Conservation (phyloP, 306 rosid species). For the Clitoria ternatea region DNA sequence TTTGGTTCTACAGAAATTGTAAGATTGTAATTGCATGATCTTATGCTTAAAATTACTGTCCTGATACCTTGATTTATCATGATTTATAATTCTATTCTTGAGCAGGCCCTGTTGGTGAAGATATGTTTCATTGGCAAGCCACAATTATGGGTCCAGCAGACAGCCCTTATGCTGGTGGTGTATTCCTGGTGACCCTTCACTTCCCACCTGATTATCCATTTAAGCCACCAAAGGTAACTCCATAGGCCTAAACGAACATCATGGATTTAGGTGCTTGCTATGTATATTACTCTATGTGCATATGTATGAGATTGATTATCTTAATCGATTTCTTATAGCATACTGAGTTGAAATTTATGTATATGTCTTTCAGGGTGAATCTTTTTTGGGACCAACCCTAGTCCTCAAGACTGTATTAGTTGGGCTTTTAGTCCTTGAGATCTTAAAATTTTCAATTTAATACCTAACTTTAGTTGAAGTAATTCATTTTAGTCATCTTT, state of each 20-base stretch:
- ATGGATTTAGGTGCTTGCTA: not conserved
- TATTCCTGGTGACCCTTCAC: slow-evolving; percentile 45
- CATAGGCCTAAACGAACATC: not conserved
- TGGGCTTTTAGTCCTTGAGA: too few relatives aligned
- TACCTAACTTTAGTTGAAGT: too few relatives aligned
- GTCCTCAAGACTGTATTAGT: too few relatives aligned
- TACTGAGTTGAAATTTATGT: not conserved
- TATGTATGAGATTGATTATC: not conserved
- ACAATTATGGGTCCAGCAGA: slow-evolving; percentile 52
- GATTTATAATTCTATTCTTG: not conserved
- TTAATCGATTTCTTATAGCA: not conserved
- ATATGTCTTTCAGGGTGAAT: not conserved
- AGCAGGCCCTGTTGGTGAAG: slow-evolving; percentile 49
- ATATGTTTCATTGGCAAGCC: slow-evolving; percentile 58
- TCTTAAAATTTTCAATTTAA: too few relatives aligned
- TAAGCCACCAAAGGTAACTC: slow-evolving; percentile 55
- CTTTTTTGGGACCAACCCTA: too few relatives aligned
- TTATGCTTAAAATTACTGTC: too few relatives aligned
- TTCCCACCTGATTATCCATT: slow-evolving; percentile 65
- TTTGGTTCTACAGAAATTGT: not conserved
- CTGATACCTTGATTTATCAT: not conserved
- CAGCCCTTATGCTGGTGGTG: slow-evolving; percentile 57
- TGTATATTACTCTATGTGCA: not conserved
- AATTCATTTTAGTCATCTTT: not conserved
- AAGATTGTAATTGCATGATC: not conserved